Evolutionary conservation across 192 early-diverging fungal genomes (phyloP).

Genomic region (Coemansia javaensis): DNA sequence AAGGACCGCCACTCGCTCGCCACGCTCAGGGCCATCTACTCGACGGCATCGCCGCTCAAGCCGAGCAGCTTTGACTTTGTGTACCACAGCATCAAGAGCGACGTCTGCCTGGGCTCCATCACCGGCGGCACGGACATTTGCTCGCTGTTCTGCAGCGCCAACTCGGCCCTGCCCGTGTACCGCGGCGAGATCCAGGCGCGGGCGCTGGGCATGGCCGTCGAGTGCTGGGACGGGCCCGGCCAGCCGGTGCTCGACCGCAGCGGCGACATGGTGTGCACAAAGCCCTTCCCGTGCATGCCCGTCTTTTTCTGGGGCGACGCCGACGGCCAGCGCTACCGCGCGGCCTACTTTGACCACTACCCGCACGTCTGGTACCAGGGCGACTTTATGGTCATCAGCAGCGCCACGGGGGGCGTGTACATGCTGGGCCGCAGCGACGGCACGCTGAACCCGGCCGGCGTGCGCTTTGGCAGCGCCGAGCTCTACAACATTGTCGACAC

Average conservation of each 20-base stretch:
- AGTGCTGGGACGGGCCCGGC: constrained; percentile 72
- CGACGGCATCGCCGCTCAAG: constrained; percentile 91
- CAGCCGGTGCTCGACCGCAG: constrained; percentile 64
- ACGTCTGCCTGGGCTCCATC: constrained; percentile 87
- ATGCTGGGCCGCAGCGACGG: constrained; percentile 94
- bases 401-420: constrained; percentile 80
- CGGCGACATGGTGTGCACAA: constrained; percentile 89
- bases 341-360: constrained; percentile 87
- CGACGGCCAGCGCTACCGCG: constrained; percentile 66
- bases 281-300: constrained; percentile 97
- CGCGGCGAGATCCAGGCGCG: constrained; percentile 92
- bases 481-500: constrained; percentile 88
- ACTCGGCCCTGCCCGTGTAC: constrained; percentile 84
- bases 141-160: constrained; percentile 92
- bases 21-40: constrained; percentile 73
- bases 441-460: constrained; percentile 87
- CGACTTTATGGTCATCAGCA: constrained; percentile 85
- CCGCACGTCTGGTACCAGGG: constrained; percentile 92
- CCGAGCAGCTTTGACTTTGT: constrained; percentile 92
- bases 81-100: constrained; percentile 75
- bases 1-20: constrained; percentile 57
- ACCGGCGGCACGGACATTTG: constrained; percentile 98
- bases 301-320: constrained; percentile 90
- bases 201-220: constrained; percentile 89
- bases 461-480: constrained; percentile 91